Evolutionary conservation across 257 asterid species (phyloP).

Genomic region (Apocynum venetum): DNA sequence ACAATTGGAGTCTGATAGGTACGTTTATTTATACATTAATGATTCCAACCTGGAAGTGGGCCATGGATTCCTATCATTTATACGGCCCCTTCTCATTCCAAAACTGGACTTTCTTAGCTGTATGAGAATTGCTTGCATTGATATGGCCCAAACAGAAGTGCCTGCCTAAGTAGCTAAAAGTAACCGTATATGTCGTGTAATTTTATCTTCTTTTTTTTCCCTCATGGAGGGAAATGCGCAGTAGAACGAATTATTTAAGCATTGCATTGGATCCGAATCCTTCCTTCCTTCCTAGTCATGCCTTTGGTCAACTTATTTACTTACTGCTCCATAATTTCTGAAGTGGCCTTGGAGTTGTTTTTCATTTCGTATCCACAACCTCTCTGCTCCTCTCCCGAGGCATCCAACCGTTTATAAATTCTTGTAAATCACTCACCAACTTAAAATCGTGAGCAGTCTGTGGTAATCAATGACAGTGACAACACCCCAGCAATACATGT

Average conservation of each 20-base stretch:
- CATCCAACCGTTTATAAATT: not conserved
- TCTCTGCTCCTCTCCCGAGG: not conserved
- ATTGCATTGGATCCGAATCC: not conserved
- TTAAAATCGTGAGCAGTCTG: not conserved
- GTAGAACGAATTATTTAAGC: too few species aligned
- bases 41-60: conserved; percentile 20
- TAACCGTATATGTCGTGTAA: not conserved
- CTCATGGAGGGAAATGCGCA: too few species aligned
- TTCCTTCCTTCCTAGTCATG: not conserved
- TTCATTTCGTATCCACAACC: not conserved
- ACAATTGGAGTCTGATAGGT: not conserved
- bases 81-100: conserved; percentile 15
- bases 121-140: conserved; percentile 5
- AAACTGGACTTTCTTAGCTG: conserved; percentile 33
- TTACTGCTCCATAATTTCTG: too few species aligned
- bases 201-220: too few species aligned
- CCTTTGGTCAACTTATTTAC: not conserved
- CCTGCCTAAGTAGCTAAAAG: not conserved
- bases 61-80: conserved; percentile 16
- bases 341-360: too few species aligned
- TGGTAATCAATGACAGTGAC: not conserved
- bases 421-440: not conserved
- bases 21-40: conserved; percentile 22
- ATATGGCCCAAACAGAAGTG: conserved; percentile 1
- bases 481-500: not conserved